Base-by-base conservation (phyloP, 2,329 filamentous ascomycete species). In the Chrysoporthe austroafricana region DNA sequence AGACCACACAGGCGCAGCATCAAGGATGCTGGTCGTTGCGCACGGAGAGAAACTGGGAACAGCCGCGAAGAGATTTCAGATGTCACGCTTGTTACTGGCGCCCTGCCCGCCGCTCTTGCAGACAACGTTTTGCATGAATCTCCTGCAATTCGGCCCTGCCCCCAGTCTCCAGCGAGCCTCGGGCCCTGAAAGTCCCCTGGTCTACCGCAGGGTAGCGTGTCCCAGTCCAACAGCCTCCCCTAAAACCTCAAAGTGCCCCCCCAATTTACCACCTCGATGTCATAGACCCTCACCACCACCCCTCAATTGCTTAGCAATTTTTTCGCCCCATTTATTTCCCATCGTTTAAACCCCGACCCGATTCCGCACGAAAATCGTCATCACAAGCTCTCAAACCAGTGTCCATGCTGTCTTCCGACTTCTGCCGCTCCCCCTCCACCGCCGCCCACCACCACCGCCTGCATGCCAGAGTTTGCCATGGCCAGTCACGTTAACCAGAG, bases 401-500 rank as follows among this genome's bases (percentile, higher is more conserved):
- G 63, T 64, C 42, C 16, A 64, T 58, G 63, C 69, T 70, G 69
- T 71, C 64, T 68, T 71, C 70, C 70, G 64, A 62, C 64, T 69
- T 70, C 70, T 69, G 65, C 65, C 69, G 67, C 62, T 48, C 54
- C 59, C 65, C 62, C 67, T 66, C 62, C 64, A 66, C 70, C 52
- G 64, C 61, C 63, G 42, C 65, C 65, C 70, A 64, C 70, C 59
- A 69, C 66, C 66, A 58, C 67, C 36, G 58, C 59, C 59, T 68
- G 57, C 54, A 34, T 63, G 39, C 42, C 69, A 61, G n/a, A 54
- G 26, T 67, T 61, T 42, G 63, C 44, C 63, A 64, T 84, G 79
- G 78, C 64, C 62, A 66, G 79, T 72, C 79, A 78, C 76, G 79
- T 86, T 87, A 83, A 88, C 84, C 78, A 81, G 74, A 77, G 78